Evolutionary conservation across 257 asterid genomes (phyloP), one percentile per base, ranked within the genome.

Genomic region (Ophiorrhiza pumila): DNA sequence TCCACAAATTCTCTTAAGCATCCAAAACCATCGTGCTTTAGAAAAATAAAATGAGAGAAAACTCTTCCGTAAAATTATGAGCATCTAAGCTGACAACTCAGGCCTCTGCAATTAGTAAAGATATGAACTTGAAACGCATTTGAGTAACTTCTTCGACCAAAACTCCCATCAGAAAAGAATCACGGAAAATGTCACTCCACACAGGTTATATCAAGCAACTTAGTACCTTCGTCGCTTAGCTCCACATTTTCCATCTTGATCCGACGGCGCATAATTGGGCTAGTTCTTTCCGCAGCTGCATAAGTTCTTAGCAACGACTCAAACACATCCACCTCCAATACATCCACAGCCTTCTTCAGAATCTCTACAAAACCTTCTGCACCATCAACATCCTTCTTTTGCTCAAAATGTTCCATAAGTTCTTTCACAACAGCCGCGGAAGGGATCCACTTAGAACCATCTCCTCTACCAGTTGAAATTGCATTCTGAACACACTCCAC

Each of bases 211-310:
- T 87, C 85, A 35, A 94, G 85, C 65, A 94, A 80, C 60, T 73
- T 85, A 53, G 78, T 80, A 76, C 93, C 95, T 77, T 87, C 93
- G 72, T 84, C 93, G 5, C 91, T 90, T 74, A 94, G 81, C 78
- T 88, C 92, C 45, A 85, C 87, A 35, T 85, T 87, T 87, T 91
- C 99, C 98, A 94, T 91, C 84, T 90, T 94, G 72, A 90, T 68
- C 83, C 95, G 71, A 45, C 87, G 90, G 41, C 84, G 86, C 87
- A 91, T 83, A 68, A 81, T 79, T 5, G 82, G 53, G 77, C 91
- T 88, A 74, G 88, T 90, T 75, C 76, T 85, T 72, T 84, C 97
- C 9, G 98, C 92, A 75, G 87, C 91, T 22, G 88, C 87, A 52
- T 94, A 94, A 4, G 85, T 89, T 88, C 86, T 83, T 75, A 90